A percentile compares a stretch with the other conserved stretches of the same genome.
phyloP scores from a whole-genome alignment of 148 eudicot genomes.

The Nepenthes mirabilis region DNA sequence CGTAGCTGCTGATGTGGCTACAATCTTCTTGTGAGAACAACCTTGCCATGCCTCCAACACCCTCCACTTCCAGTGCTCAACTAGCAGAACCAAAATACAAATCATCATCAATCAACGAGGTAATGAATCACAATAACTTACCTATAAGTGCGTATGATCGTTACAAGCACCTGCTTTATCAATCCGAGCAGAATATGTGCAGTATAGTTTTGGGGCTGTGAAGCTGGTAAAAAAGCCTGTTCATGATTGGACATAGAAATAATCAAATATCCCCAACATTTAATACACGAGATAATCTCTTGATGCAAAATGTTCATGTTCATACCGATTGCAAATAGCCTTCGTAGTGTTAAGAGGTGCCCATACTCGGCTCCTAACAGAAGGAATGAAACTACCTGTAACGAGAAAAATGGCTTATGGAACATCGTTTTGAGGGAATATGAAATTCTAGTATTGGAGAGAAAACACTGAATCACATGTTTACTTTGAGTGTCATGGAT shows the following conservation, averaged over 20 bases:
- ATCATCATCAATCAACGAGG: background rate
- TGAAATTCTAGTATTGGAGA: background rate
- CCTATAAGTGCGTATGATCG: slow-evolving; percentile 18
- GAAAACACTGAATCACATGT: background rate
- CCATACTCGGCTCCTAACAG: slow-evolving; percentile 78
- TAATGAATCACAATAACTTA: background rate
- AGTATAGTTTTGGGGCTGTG: slow-evolving; percentile 61
- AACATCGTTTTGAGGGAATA: background rate
- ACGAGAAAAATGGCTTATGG: background rate
- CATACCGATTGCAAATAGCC: slow-evolving; percentile 76
- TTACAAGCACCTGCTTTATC: slow-evolving; percentile 15
- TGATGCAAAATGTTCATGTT: background rate
- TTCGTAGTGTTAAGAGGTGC: slow-evolving; percentile 62
- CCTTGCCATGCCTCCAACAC: slow-evolving; percentile 55
- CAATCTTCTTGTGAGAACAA: slow-evolving; percentile 76
- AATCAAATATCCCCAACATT: background rate
- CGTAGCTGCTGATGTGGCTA: slow-evolving; percentile 53
- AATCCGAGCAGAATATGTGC: slow-evolving; percentile 46
- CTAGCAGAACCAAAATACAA: slow-evolving; percentile 22
- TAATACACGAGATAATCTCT: background rate
- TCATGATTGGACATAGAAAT: slow-evolving; percentile 1
- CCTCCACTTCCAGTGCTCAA: slow-evolving; percentile 30
- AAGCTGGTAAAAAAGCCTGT: slow-evolving; percentile 87
- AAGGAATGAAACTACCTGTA: slow-evolving; percentile 58
- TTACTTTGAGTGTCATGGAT: slow-evolving; percentile 59